Base-by-base conservation (phyloP, 352 stramenopile genomes). In the Phytophthora meadii region DNA sequence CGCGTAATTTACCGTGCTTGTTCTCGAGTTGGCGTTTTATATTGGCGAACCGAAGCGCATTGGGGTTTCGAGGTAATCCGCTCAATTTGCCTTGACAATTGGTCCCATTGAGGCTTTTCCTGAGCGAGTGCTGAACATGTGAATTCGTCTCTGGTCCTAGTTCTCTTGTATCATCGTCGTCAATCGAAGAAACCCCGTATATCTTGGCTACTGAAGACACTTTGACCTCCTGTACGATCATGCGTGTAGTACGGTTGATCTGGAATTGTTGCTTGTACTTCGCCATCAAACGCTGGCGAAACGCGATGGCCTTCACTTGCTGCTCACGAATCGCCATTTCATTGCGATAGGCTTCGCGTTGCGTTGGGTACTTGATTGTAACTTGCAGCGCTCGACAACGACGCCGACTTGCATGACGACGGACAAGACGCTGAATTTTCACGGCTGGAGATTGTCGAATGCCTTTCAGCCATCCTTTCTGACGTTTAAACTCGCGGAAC, bases 401-500 rank as follows among this genome's bases (percentile, higher is more conserved):
- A 22, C 73, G 84, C 17, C 70, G 51, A 55, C 60, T 80, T 36
- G 60, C 52, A 58, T 89, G 71, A 7, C 62, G 79, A 11, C 83
- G 70, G n/a, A 87, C 81, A 8, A 89, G 36, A 5, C 82, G 80
- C 73, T 94, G 83, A 55, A 94, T 87, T 61, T 82, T 84, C 51
- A 90, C 81, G 2, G 81, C 83, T 32, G 82, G 81, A 17, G 85
- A 90, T 59, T 91, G 82, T 40, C 67, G 80, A 22, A 89, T 76
- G 5, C 79, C 76, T 12, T 74, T 74, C 19, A 85, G 54, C 85
- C 83, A 92, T 14, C 72, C 85, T 54, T 74, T 74, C 42, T 94
- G 80, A 1, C 75, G 70, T 53, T 90, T 89, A 54, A 88, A 83
- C 63, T 90, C 84, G 22, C 71, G 67, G 36, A 86, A 91, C 28